Conservation (phyloP, 2,329 filamentous ascomycete genomes). For the Epicoccum nigrum region DNA sequence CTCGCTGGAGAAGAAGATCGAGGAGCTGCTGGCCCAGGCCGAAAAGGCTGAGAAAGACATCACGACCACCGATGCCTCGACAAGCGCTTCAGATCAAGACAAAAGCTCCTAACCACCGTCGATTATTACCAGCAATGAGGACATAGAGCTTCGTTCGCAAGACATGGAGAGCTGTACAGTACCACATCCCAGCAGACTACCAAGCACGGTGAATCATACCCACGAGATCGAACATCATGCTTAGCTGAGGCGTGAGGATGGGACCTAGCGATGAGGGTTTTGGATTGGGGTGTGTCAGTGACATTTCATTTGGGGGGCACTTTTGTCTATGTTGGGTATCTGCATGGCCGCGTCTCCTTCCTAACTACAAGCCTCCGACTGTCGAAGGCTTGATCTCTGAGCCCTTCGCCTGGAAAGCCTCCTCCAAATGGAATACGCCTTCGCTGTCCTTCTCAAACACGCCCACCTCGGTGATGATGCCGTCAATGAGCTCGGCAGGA, state of each 20-base stretch:
- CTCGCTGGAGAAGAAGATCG: constrained; percentile 61
- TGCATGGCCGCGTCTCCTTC: background rate
- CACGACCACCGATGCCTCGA: constrained; percentile 18
- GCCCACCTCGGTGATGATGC: constrained; percentile 90
- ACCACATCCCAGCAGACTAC: no score
- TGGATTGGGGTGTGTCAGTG: background rate
- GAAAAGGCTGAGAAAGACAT: constrained; percentile 49
- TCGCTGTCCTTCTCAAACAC: constrained; percentile 77
- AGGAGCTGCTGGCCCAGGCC: constrained; percentile 57
- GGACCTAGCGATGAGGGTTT: background rate
- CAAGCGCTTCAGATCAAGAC: background rate
- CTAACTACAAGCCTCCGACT: constrained; percentile 38
- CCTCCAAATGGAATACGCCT: constrained; percentile 69
- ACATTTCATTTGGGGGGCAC: background rate
- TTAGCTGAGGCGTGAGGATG: constrained; percentile 1
- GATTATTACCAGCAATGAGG: background rate
- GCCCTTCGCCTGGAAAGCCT: constrained; percentile 46
- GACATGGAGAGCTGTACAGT: background rate
- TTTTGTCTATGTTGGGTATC: constrained; percentile 11
- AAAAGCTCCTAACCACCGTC: constrained; percentile 6
- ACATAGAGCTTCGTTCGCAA: background rate
- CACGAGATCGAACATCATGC: no score
- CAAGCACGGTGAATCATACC: no score
- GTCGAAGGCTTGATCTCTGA: constrained; percentile 38
- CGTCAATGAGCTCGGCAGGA: constrained; percentile 85